phyloP scores from a whole-genome alignment of 768 basidiomycete genomes.

The Pleurotus citrinopileatus region DNA sequence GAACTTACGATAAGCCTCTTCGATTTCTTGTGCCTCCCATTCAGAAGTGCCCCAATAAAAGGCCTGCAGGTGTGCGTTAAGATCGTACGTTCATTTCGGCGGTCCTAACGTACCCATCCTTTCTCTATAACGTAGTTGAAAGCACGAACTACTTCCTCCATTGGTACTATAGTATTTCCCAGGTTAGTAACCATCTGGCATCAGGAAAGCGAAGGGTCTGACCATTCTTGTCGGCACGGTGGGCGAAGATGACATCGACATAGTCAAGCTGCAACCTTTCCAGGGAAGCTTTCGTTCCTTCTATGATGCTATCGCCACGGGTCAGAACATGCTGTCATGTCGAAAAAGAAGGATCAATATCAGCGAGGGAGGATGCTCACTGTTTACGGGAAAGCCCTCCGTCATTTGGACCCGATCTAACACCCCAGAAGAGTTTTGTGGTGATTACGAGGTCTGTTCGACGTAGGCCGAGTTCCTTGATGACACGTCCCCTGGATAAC shows the following conservation, averaged over 20 bases:
- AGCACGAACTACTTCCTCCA: constrained; percentile 79
- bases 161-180: constrained; percentile 40
- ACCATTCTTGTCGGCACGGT: constrained; percentile 61
- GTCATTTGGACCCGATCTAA: constrained; percentile 54
- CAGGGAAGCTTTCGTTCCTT: constrained; percentile 67
- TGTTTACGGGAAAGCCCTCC: constrained; percentile 57
- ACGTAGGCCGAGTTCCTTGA: constrained; percentile 67
- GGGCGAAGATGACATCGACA: constrained; percentile 71
- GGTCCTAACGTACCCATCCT: constrained; percentile 49
- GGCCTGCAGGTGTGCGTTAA: constrained; percentile 31
- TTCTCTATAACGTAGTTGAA: constrained; percentile 77
- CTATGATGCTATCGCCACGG: constrained; percentile 51
- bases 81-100: neutral
- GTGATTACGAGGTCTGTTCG: constrained; percentile 70
- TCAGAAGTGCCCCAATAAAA: constrained; percentile 79
- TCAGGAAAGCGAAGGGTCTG: neutral
- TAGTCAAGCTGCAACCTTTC: constrained; percentile 73
- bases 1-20: constrained; percentile 57
- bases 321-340: neutral
- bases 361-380: constrained; percentile 30
- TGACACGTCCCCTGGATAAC: constrained; percentile 69
- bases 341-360: neutral
- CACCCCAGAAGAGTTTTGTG: constrained; percentile 84
- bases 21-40: constrained; percentile 70
- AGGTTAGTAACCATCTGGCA: neutral